Base-by-base conservation (phyloP, 805 yeast genomes). In the Pichia gijzeniarum region DNA sequence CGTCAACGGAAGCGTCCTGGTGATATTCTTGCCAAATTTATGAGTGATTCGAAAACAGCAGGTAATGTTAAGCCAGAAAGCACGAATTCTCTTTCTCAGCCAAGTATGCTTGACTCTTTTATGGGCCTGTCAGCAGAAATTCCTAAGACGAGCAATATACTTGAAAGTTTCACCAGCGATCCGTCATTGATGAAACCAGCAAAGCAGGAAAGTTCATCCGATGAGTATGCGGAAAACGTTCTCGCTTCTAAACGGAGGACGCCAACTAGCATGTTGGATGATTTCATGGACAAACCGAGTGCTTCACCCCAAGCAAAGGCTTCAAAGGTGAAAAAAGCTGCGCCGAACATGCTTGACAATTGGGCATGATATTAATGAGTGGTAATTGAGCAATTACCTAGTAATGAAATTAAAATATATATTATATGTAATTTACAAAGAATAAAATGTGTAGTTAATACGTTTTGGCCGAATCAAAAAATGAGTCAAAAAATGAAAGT, bases 261-360 rank as follows among this genome's bases (percentile, higher is more conserved):
- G 10, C 28, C 6, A 25, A 10, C 6, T 9, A 39, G 35, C 18
- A 22, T 47, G 8, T 30, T 44, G 18, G 49, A 44, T 28, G 34
- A 16, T 16, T 44, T 33, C 22, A 30, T 17, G 31, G 45, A 28
- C 18, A n/a, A 1, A 14, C 20, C 36, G 5, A 19, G 13, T 20
- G 10, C 30, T 19, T 12, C 17, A 14, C 17, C 35, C 5, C 9
- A 19, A 32, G 10, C 14, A 27, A 32, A 40, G 14, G 3, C 40
- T 5, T 2, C 30, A 4, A 74, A 10, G 28, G 16, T 5, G 33
- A 30, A 13, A 30, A 12, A n/a, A 9, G 33, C 72, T 47, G 90
- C 82, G 55, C 87, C 90, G 0, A 89, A 84, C 56, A 81, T 84
- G 89, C 41, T 79, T 83, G 59, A 74, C 86, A 0, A 82, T 82